Evolutionary conservation across 305 asterid genomes (phyloP).

Genomic region (Salvia sclarea): DNA sequence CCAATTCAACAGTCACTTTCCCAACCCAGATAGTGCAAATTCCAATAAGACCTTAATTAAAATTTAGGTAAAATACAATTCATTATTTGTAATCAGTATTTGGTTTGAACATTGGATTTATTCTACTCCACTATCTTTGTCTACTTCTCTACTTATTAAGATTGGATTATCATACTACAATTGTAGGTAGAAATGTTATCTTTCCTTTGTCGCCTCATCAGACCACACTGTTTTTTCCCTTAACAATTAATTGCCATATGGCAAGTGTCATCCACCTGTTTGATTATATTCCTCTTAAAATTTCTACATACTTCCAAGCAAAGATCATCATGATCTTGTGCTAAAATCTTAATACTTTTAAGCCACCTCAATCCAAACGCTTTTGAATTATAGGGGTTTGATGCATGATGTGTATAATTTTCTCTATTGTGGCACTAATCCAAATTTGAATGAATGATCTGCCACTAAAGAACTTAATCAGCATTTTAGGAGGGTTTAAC

Average conservation of each 20-base stretch:
- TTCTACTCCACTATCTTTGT: slow-evolving; percentile 41
- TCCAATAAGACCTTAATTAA: slow-evolving; percentile 19
- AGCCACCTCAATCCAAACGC: slow-evolving; percentile 45
- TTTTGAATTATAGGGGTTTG: neutral
- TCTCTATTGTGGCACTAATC: slow-evolving; percentile 27
- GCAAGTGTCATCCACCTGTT: slow-evolving; percentile 25
- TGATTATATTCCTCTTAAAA: neutral
- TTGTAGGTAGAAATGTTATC: slow-evolving; percentile 42
- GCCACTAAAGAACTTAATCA: slow-evolving; percentile 35
- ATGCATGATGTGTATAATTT: slow-evolving; percentile 25
- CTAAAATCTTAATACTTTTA: slow-evolving; percentile 43
- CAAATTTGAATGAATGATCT: slow-evolving; percentile 38
- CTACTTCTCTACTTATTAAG: slow-evolving; percentile 28
- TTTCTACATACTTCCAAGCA: slow-evolving; percentile 58
- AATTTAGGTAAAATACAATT: slow-evolving; percentile 7
- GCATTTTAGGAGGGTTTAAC: slow-evolving; percentile 53
- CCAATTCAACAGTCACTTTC: slow-evolving; percentile 34
- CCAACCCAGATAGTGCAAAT: slow-evolving; percentile 31
- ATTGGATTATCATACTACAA: slow-evolving; percentile 9
- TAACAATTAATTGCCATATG: slow-evolving; percentile 35
- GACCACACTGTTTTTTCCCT: slow-evolving; percentile 24
- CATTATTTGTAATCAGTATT: slow-evolving; percentile 19
- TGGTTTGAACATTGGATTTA: slow-evolving; percentile 31
- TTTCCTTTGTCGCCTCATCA: slow-evolving; percentile 45
- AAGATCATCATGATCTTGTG: slow-evolving; percentile 35